Base-by-base conservation (phyloP, 2,329 filamentous ascomycete species). In the Chaetothyriales sp. region DNA sequence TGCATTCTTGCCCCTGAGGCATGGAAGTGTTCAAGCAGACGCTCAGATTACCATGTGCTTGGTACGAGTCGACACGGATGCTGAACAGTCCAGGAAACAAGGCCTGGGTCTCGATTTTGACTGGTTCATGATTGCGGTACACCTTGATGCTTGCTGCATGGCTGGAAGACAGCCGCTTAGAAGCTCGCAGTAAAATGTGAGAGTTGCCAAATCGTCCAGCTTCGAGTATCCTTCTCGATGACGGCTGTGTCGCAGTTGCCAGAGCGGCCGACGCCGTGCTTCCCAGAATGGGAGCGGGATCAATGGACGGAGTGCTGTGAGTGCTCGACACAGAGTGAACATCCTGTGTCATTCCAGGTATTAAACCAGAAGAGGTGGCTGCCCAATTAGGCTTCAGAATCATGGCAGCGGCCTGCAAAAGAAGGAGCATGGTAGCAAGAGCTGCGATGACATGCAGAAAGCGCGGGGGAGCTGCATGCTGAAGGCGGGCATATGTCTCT, bases 41-140 rank as follows among this genome's bases (percentile, higher is more conserved):
- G 52, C 75, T 71, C 54, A 78, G 64, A 19, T 63, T 55, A 2
- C 74, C 72, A 49, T 71, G 66, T 8, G 73, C 68, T 58, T 77
- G 70, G 51, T 71, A 69, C 44, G 69, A 66, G 47, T 73, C 69
- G 15, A 78, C 61, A 25, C 70, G 69, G 39, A 78, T 63, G 12
- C 72, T 68, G 55, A 77, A 77, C 6, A 76, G 71, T 7, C 74
- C 74, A 32, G 74, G 71, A 51, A 77, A 73, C 7, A 77, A 66
- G 44, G 68, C 69, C 39, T 71, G 71, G n/a, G 73, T 62, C 51
- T 73, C 66, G 51, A 72, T 69, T 22, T 70, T 59, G 45, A 73
- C 61, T 32, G 64, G 55, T 15, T 65, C 63, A 22, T 66, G 67
- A n/a, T 62, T 61, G 48, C 71, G 70, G 25, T 62, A 66, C 46